Evolutionary conservation across 805 yeast genomes (phyloP).

Genomic region (Sungouiozyma intestinalis): DNA sequence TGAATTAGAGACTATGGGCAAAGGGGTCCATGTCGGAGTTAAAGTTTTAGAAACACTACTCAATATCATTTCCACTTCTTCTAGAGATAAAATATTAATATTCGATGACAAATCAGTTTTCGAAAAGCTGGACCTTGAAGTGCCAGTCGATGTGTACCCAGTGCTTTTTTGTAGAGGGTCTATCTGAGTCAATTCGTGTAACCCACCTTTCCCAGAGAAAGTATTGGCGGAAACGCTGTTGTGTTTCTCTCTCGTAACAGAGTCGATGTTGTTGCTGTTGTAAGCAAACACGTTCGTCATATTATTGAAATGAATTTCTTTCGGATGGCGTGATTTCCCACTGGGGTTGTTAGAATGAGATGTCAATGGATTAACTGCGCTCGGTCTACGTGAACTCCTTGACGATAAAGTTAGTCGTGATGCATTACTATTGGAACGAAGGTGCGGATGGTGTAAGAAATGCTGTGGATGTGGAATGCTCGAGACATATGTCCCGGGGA

Average conservation of each 20-base stretch:
- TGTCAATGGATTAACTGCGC: background rate
- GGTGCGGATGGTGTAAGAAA: background rate
- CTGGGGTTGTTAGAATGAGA: background rate
- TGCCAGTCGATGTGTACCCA: background rate
- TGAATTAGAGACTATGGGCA: conserved; percentile 30
- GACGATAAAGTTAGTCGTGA: conserved; percentile 24
- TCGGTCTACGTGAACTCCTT: background rate
- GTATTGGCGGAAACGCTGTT: background rate
- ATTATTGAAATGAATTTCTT: background rate
- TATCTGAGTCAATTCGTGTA: conserved; percentile 1
- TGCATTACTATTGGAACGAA: conserved; percentile 11
- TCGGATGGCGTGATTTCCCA: background rate
- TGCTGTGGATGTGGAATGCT: background rate
- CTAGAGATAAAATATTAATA: conserved; percentile 25
- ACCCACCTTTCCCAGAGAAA: background rate
- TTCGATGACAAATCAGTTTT: conserved; percentile 3
- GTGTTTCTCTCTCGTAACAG: background rate
- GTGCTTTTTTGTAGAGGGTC: conserved; percentile 6
- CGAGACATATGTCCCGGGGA: conserved; percentile 49
- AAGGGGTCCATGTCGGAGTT: conserved; percentile 52
- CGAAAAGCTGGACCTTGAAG: background rate
- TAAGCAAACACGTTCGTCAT: background rate
- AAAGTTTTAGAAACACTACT: conserved; percentile 26
- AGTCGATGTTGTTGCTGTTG: background rate
- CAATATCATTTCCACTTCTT: conserved; percentile 31